Evolutionary conservation across 257 asterid genomes (phyloP).

Genomic region (Catharanthus roseus): DNA sequence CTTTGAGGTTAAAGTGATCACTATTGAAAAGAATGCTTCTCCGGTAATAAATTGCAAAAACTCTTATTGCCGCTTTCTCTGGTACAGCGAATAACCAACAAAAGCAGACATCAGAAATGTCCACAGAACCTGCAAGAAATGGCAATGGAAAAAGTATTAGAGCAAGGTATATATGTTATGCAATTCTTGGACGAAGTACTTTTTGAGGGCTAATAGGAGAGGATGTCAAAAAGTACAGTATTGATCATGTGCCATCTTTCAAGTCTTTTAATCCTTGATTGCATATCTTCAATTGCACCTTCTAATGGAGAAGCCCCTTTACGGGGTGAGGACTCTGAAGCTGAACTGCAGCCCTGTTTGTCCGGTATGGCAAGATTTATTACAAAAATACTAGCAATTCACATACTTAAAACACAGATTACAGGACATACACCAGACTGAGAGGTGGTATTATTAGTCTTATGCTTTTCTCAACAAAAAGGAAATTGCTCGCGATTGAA

Average conservation of each 20-base stretch:
- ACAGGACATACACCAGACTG: not conserved
- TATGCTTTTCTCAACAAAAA: not conserved
- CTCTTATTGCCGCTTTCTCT: slow-evolving; percentile 56
- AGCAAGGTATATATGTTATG: too few relatives aligned
- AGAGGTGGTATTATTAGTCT: too few relatives aligned
- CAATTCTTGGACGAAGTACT: not conserved
- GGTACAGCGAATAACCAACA: slow-evolving; percentile 88
- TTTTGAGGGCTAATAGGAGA: not conserved
- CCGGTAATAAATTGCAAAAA: not conserved
- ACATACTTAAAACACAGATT: not conserved
- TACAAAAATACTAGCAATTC: not conserved
- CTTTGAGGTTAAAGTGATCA: not conserved
- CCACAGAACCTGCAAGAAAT: slow-evolving; percentile 72
- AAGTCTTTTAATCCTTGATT: slow-evolving; percentile 76
- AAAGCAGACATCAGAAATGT: slow-evolving; percentile 94
- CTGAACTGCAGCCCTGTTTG: slow-evolving; percentile 66
- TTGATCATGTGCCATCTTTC: slow-evolving; percentile 85
- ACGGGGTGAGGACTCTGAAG: slow-evolving; percentile 84
- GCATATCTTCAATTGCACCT: slow-evolving; percentile 81
- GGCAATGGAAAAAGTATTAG: not conserved
- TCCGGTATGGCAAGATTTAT: slow-evolving; percentile 8
- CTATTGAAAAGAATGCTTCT: not conserved
- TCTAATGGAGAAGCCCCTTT: slow-evolving; percentile 76
- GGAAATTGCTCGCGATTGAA: not conserved
- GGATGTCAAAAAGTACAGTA: slow-evolving; percentile 42